These are phyloP conservation scores for Ophiostoma ips DNA, from an alignment of 2,329 filamentous ascomycete species.

Conservation along the genomic window DNA sequence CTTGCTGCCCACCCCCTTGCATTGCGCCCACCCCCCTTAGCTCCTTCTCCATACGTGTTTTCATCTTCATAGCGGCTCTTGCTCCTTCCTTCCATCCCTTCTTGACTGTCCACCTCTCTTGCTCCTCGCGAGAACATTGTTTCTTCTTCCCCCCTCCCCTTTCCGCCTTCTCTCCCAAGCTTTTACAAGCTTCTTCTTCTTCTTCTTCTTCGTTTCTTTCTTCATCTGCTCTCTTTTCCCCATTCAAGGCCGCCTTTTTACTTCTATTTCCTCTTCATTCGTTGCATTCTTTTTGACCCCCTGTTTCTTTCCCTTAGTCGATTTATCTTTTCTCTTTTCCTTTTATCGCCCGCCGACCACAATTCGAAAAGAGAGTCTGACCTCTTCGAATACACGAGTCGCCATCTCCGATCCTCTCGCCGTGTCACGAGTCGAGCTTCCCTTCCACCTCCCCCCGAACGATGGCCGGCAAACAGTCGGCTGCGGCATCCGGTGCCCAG, in stretches of 20 bases:
- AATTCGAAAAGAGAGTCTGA: background rate
- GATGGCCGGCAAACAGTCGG: conserved; percentile 42
- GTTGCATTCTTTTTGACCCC: background rate
- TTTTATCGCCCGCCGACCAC: background rate
- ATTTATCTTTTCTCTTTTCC: background rate
- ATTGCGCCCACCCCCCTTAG: conserved; percentile 8
- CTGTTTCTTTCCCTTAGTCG: background rate
- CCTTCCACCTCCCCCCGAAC: conserved; percentile 5
- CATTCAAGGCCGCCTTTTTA: background rate
- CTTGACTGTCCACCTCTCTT: background rate
- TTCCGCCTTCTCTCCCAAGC: conserved; percentile 1
- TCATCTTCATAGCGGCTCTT: conserved; percentile 5
- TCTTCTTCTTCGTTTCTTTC: background rate
- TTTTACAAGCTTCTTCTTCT: background rate
- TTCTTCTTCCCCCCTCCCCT: background rate
- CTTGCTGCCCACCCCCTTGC: conserved; percentile 1
- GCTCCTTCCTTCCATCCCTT: background rate
- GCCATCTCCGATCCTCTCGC: background rate
- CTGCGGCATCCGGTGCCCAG: conserved; percentile 46
- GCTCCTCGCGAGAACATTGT: conserved; percentile 6
- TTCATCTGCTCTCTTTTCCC: too few species aligned
- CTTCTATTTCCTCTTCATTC: background rate
- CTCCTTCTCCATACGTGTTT: conserved; percentile 9
- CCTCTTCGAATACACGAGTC: background rate
- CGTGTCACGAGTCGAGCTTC: background rate